Percentiles rank a stretch among this genome's conserved stretches.
phyloP scores from a whole-genome alignment of 169 alveolate genomes.

The Plasmodium gonderi region DNA sequence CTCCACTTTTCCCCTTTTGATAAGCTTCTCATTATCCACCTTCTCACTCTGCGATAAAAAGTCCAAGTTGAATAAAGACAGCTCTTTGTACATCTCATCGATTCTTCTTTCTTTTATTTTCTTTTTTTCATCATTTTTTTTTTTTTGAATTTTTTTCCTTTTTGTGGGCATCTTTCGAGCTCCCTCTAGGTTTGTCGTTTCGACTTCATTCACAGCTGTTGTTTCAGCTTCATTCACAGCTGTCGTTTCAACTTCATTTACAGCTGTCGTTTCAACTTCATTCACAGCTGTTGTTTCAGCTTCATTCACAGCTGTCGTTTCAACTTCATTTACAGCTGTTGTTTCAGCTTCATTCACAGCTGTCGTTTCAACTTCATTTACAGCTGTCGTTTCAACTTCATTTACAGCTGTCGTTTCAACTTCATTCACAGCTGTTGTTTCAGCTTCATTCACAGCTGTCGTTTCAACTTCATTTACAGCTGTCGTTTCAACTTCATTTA shows the following conservation, averaged over 20 bases:
- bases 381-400: not conserved
- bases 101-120: conserved; percentile 35
- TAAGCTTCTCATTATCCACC: not conserved
- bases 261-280: not conserved
- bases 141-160: not conserved
- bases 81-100: conserved; percentile 36
- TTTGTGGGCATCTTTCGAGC: not conserved
- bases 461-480: not conserved
- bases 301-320: not conserved
- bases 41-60: not conserved
- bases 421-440: not conserved
- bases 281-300: not conserved
- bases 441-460: not conserved
- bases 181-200: not conserved
- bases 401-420: not conserved
- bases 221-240: not conserved
- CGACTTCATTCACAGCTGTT: not conserved
- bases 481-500: not conserved
- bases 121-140: not conserved
- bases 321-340: too few relatives aligned
- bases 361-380: not conserved
- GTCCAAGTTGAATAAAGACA: conserved; percentile 24
- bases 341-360: not conserved
- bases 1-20: not conserved
- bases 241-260: not conserved